A percentile compares a stretch with the other conserved stretches of the same genome.
Conservation (phyloP, 768 basidiomycete genomes). For the Ramaria sp. region DNA sequence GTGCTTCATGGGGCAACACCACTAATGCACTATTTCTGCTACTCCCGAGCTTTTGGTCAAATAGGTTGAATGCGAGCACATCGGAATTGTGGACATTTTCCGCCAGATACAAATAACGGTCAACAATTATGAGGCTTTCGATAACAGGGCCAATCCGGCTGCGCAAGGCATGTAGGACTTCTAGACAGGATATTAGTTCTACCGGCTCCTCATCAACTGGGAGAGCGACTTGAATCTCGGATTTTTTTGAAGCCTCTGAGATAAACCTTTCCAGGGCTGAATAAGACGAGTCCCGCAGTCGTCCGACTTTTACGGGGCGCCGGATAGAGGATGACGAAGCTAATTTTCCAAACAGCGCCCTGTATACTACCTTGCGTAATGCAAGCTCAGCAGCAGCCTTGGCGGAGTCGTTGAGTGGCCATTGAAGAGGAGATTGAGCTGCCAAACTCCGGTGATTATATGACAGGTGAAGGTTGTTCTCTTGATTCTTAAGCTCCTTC, state of each 20-base stretch:
- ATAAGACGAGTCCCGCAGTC: slow-evolving; percentile 32
- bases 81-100: slow-evolving; percentile 22
- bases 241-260: slow-evolving; percentile 21
- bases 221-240: slow-evolving; percentile 17
- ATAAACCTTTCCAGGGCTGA: slow-evolving; percentile 39
- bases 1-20: slow-evolving; percentile 16
- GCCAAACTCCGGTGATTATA: slow-evolving; percentile 57
- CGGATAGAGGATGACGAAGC: slow-evolving; percentile 10
- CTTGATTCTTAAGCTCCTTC: slow-evolving; percentile 9
- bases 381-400: slow-evolving; percentile 34
- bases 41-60: slow-evolving; percentile 64
- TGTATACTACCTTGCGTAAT: slow-evolving; percentile 60
- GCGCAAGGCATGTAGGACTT: slow-evolving; percentile 52
- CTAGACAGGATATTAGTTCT: slow-evolving; percentile 33
- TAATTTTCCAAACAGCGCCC: slow-evolving; percentile 44
- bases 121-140: slow-evolving; percentile 54
- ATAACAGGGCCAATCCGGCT: slow-evolving; percentile 61
- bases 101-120: slow-evolving; percentile 48
- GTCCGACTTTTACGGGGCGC: slow-evolving; percentile 4
- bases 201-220: slow-evolving; percentile 13
- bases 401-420: slow-evolving; percentile 33
- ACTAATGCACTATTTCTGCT: slow-evolving; percentile 62
- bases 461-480: slow-evolving; percentile 23
- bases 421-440: slow-evolving; percentile 56
- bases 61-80: slow-evolving; percentile 50